A percentile compares a stretch with the other conserved stretches of the same genome.
phyloP scores from a whole-genome alignment of 768 basidiomycete genomes.

The Mycena vitilis region DNA sequence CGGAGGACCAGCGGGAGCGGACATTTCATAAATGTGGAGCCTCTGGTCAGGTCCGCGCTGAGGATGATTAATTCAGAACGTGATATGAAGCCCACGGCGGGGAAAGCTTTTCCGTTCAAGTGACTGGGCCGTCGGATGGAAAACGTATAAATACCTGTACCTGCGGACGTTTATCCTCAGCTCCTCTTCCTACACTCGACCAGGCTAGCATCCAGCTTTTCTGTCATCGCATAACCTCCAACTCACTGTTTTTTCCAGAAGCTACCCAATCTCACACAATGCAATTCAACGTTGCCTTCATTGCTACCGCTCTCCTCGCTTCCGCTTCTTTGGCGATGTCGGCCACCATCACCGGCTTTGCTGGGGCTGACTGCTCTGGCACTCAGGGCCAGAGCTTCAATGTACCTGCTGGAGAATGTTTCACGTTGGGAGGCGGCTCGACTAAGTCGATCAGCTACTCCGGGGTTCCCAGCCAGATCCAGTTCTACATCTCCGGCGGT shows the following conservation, averaged over 20 bases:
- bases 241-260: conserved; percentile 30
- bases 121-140: conserved; percentile 6
- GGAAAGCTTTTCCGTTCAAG: conserved; percentile 7
- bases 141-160: conserved; percentile 15
- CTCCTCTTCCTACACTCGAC: conserved; percentile 16
- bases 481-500: conserved; percentile 2
- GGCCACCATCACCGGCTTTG: conserved; percentile 11
- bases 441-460: not conserved
- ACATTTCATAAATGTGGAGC: not conserved
- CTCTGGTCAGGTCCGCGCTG: not conserved
- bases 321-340: conserved; percentile 16
- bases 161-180: conserved; percentile 9
- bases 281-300: conserved; percentile 36
- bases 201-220: conserved; percentile 6
- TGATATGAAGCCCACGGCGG: not conserved
- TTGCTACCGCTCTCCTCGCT: conserved; percentile 13
- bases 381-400: not conserved
- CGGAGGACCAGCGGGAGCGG: not conserved
- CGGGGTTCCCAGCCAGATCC: not conserved
- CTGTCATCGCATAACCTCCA: conserved; percentile 8
- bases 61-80: conserved; percentile 8
- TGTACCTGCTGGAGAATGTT: not conserved
- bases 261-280: conserved; percentile 33
- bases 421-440: not conserved
- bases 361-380: conserved; percentile 1